Evolutionary conservation across 331 rosid genomes (phyloP).

Genomic region (Phaseolus coccineus): DNA sequence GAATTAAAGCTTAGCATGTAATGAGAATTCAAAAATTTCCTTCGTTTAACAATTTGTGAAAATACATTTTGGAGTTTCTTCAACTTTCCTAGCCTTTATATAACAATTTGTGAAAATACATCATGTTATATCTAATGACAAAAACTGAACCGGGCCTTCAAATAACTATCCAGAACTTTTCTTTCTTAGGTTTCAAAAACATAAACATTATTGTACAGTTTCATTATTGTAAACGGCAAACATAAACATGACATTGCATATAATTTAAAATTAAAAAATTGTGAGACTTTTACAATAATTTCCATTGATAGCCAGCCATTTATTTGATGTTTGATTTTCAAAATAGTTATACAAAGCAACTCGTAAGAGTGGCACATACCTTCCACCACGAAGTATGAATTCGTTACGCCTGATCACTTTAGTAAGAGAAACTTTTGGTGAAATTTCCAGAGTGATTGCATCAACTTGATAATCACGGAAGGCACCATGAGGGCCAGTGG

Average conservation of each 20-base stretch:
- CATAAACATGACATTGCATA: background rate
- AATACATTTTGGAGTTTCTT: conserved; percentile 17
- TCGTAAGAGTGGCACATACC: conserved; percentile 57
- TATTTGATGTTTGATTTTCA: conserved; percentile 21
- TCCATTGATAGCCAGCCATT: conserved; percentile 20
- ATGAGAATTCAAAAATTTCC: conserved; percentile 15
- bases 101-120: conserved; percentile 16
- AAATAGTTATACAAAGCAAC: conserved; percentile 5
- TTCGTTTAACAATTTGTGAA: conserved; percentile 17
- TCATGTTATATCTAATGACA: background rate
- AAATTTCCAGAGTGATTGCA: conserved; percentile 88
- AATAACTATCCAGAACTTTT: conserved; percentile 17
- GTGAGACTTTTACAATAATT: conserved; percentile 21
- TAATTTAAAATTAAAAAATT: background rate
- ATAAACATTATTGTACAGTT: background rate
- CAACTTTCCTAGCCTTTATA: background rate
- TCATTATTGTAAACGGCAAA: conserved; percentile 12
- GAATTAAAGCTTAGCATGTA: conserved; percentile 6
- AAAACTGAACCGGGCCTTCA: conserved; percentile 9
- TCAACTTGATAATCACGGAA: conserved; percentile 98
- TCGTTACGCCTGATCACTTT: conserved; percentile 65
- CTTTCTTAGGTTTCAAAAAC: conserved; percentile 1
- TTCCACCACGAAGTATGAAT: conserved; percentile 78
- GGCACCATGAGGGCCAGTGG: conserved; percentile 96
- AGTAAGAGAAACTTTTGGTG: conserved; percentile 64